Base-by-base conservation (phyloP, 2,329 filamentous ascomycete species). In the Talaromyces sp. region DNA sequence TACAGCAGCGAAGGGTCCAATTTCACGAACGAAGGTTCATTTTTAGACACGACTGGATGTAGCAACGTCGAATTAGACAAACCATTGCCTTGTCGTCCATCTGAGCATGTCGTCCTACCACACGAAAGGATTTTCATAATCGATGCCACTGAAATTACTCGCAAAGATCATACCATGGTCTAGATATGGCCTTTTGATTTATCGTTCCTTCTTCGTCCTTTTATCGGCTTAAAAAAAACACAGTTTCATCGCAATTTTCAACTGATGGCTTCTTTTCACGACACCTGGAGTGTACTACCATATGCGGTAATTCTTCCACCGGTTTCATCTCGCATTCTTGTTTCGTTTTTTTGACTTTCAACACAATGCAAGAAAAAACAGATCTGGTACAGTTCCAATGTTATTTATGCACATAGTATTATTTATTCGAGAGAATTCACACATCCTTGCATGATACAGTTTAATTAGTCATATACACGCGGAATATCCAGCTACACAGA, bases 1-100 rank as follows among this genome's bases (percentile, higher is more conserved):
- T 34, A 34, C 7, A 59, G 61, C 31, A 59, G 52, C 52, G 40
- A 62, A 59, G 30, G 23, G 23, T 40, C 31, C 3, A 52, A 47
- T 10, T 6, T 28, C 18, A 52, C 36, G 18, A 34, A 42, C 18
- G 23, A 47, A 52, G 42, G 14, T 6, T 62, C 44, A 18, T 52
- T 51, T 16, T 40, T 51, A 34, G 42, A 52, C 23, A 62, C 52
- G 28, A 34, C 23, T 51, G 54, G 56, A 52, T 59, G 40, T 12
- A 52, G 51, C 9, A 28, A 42, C 12, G 31, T 34, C 27, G 52
- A 52, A 18, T 23, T 27, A 47, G 8, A 47, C 23, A 47, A 47
- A 18, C 18, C 44, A 47, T 47, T 47, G 44, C 44, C 23, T 47
- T 47, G n/a, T 47, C 44, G 44, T 4, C 44, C 44, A 9, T 27